Base-by-base conservation (phyloP, 805 yeast species). In the Candida silvicultrix region DNA sequence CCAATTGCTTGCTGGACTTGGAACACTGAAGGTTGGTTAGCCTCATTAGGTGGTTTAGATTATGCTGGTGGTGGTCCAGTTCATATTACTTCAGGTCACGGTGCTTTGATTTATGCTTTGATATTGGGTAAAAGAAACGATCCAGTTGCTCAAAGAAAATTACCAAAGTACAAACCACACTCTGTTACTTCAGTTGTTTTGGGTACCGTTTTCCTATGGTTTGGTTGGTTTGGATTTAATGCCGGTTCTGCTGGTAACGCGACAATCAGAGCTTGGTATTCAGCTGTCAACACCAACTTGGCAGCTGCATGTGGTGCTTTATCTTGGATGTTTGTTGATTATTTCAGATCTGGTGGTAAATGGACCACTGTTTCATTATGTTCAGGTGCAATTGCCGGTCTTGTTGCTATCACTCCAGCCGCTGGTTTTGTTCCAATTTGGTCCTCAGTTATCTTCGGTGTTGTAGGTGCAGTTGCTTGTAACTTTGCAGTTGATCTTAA, bases 21-120 rank as follows among this genome's bases (percentile, higher is more conserved):
- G 99, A 92, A 92, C 66, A 78, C 83, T 22, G 77, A 77, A 47
- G 99, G 99, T 44, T 94, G 98, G 99, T 75, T 92, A 54, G 77
- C 74, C 46, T 67, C 68, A 41, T 74, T 92, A 45, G 98, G 97
- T 53, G 83, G 90, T 34, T 77, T 89, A 50, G 99, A 94, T 71
- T 94, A 87, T 63, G 99, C 99, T 20, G 99, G 99, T 63, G 98
- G 98, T 63, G 97, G 97, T 52, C 97, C 98, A 50, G 98, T 94
- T 49, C 99, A 94, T 71, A 88, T 87, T 71, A 71, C 89, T 57
- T 86, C 96, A 34, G 99, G 99, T 56, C 86, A 83, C 56, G 95
- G 95, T 64, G 98, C 97, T 43, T 74, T 94, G 53, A 92, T 97
- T 48, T 92, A 92, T 65, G 95, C 99, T 25, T 75, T 94, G 45